Base-by-base conservation (phyloP, 2,329 filamentous ascomycete species). In the Lecanosticta acicola region DNA sequence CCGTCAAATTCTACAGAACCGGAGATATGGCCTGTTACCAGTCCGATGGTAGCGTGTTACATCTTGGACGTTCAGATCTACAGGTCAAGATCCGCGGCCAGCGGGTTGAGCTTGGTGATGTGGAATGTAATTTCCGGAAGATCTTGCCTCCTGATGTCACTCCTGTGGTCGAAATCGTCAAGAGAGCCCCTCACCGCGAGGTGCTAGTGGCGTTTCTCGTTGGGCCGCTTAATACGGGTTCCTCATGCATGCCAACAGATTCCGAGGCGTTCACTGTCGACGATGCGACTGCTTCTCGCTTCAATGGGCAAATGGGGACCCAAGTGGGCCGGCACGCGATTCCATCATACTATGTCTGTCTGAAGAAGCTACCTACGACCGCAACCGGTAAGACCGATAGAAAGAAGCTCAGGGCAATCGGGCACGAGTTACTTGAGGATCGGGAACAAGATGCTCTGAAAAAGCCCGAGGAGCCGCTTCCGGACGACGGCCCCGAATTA, bases 41-140 rank as follows among this genome's bases (percentile, higher is more conserved):
- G 4, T 17, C 26, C 21, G 24, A 41, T 17, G 39, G 39, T 13
- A 32, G 5, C 2, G 18, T 41, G 3, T 14, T 19, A 3, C 4
- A 10, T 16, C 4, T 41, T 8, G 85, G 85, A 13, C 77, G 86
- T 19, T 72, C 81, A 17, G 87, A 91, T 55, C 82, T 83, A 47
- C 85, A 91, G 63, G 72, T 90, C 42, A 93, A 91, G 61, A 72
- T 93, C 9, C 77, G 85, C 26, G 87, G 87, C 0, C 83, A 89
- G 54, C 72, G 84, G 34, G 80, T 93, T 24, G 86, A 93, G 59
- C 74, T 87, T 10, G 76, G 78, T 1, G 87, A 91, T 58, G 82
- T 93, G 38, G 83, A 81, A 47, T 35, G 8, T 17, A 24, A 42
- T 20, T 29, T 42, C 7, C 40, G 40, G 11, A 24, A 42, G 40